Evolutionary conservation across 2,329 filamentous ascomycete genomes (phyloP).

Genomic region (Xylaria sp.): DNA sequence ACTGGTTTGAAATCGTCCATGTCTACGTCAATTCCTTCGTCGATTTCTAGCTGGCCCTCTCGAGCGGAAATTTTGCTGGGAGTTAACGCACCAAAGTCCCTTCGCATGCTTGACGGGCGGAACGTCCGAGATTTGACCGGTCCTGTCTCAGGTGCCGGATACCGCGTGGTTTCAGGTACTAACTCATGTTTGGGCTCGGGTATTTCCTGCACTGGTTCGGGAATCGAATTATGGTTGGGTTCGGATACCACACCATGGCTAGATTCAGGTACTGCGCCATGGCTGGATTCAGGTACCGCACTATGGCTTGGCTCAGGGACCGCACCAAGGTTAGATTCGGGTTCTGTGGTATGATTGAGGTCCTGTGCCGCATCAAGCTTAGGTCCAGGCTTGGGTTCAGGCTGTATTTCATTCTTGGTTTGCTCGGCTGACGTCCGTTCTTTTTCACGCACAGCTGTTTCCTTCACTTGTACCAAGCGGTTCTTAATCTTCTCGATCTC

Average conservation of each 20-base stretch:
- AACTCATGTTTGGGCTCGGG: not conserved
- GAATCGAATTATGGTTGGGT: not conserved
- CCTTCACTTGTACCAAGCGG: constrained; percentile 67
- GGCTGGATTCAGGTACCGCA: not conserved
- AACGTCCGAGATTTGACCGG: constrained; percentile 53
- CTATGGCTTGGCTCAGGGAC: not conserved
- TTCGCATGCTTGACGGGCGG: constrained; percentile 59
- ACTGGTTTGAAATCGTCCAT: constrained; percentile 39
- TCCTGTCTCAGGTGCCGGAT: constrained; percentile 18
- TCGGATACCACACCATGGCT: not conserved
- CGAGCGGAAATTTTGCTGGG: constrained; percentile 32
- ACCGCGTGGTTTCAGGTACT: not conserved
- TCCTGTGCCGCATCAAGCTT: too few species aligned
- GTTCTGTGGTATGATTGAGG: too few species aligned
- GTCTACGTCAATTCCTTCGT: constrained; percentile 43
- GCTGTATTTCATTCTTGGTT: constrained; percentile 34
- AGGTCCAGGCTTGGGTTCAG: constrained; percentile 1
- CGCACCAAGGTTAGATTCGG: too few species aligned
- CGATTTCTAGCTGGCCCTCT: constrained; percentile 35
- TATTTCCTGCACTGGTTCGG: not conserved
- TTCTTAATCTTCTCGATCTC: constrained; percentile 74
- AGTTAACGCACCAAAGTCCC: constrained; percentile 45
- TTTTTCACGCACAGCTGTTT: constrained; percentile 64
- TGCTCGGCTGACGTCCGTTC: constrained; percentile 61
- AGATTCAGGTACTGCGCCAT: not conserved